These are phyloP conservation scores for Colletotrichum cereale DNA, from an alignment of 2,329 filamentous ascomycete genomes.

Conservation along the genomic window DNA sequence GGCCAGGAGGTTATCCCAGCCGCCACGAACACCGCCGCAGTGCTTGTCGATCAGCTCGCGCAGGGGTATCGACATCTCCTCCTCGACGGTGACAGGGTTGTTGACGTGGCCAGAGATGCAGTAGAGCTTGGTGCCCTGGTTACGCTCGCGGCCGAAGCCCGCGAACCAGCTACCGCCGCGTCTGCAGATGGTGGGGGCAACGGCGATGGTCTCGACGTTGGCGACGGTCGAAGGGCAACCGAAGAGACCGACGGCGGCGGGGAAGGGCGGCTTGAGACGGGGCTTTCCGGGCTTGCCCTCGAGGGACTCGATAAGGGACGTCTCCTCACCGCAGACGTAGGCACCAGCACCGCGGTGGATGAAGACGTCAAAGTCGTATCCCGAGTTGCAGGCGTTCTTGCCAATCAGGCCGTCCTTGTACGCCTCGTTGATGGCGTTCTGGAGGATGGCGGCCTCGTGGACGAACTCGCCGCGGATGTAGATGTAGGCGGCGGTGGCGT, in stretches of 20 bases:
- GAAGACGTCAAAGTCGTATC: slow-evolving; percentile 98
- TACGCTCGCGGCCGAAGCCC: slow-evolving; percentile 92
- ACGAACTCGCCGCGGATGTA: slow-evolving; percentile 99
- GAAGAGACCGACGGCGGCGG: slow-evolving; percentile 95
- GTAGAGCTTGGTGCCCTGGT: slow-evolving; percentile 97
- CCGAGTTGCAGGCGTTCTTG: slow-evolving; percentile 96
- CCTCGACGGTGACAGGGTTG: slow-evolving; percentile 97
- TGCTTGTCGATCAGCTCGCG: slow-evolving; percentile 98
- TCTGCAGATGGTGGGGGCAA: slow-evolving; percentile 94
- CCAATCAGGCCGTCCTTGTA: slow-evolving; percentile 95
- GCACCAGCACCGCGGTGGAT: slow-evolving; percentile 97
- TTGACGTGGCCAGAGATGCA: slow-evolving; percentile 99
- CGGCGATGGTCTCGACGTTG: slow-evolving; percentile 97
- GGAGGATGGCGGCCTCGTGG: slow-evolving; percentile 92
- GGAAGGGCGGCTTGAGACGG: slow-evolving; percentile 98
- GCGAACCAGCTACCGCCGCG: slow-evolving; percentile 95
- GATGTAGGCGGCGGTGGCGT: slow-evolving; percentile 98
- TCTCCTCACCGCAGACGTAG: slow-evolving; percentile 98
- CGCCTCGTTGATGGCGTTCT: slow-evolving; percentile 96
- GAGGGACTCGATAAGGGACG: slow-evolving; percentile 95
- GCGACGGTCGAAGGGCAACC: slow-evolving; percentile 98
- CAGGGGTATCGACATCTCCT: slow-evolving; percentile 98
- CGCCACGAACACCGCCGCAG: slow-evolving; percentile 95
- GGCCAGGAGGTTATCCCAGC: slow-evolving; percentile 97
- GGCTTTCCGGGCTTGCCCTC: slow-evolving; percentile 99